Percentiles rank a stretch among this genome's conserved stretches.
phyloP scores from a whole-genome alignment of 2,329 filamentous ascomycete species.

The Periconia sp. region DNA sequence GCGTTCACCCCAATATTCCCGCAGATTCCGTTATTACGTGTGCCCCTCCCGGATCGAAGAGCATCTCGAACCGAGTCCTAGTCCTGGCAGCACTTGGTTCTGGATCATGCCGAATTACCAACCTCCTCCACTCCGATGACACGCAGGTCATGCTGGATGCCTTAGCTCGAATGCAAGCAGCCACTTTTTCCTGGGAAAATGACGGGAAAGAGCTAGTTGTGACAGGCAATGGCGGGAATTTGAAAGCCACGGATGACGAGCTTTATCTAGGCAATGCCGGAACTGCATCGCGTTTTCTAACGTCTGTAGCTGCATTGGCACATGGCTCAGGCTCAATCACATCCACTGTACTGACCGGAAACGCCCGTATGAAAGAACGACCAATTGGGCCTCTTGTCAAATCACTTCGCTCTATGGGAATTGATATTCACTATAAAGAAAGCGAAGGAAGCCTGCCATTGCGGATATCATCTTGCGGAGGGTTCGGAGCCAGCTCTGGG shows the following conservation, averaged over 20 bases:
- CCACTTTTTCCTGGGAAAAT: constrained; percentile 91
- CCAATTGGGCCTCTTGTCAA: constrained; percentile 94
- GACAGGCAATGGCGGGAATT: constrained; percentile 84
- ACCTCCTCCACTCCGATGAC: constrained; percentile 94
- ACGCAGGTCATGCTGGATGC: constrained; percentile 97
- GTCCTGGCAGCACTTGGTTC: constrained; percentile 90
- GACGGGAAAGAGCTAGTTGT: constrained; percentile 91
- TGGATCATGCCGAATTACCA: constrained; percentile 86
- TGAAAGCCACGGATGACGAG: constrained; percentile 75
- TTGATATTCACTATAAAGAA: constrained; percentile 85
- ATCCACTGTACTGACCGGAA: constrained; percentile 86
- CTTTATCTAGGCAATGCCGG: constrained; percentile 96
- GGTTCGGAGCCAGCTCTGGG: constrained; percentile 73
- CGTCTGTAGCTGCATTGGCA: constrained; percentile 87
- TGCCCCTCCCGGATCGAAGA: constrained; percentile 93
- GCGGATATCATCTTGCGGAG: constrained; percentile 70
- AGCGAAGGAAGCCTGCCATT: constrained; percentile 84
- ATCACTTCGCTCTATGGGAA: constrained; percentile 83
- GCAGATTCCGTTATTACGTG: constrained; percentile 72
- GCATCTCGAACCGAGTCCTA: constrained; percentile 93
- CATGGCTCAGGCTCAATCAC: constrained; percentile 65
- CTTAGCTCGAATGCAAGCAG: constrained; percentile 82
- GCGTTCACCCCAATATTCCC: constrained; percentile 75
- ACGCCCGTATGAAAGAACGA: constrained; percentile 93
- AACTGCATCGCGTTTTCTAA: constrained; percentile 93